Evolutionary conservation across 306 rosid species (phyloP).

Genomic region (Cercis canadensis): DNA sequence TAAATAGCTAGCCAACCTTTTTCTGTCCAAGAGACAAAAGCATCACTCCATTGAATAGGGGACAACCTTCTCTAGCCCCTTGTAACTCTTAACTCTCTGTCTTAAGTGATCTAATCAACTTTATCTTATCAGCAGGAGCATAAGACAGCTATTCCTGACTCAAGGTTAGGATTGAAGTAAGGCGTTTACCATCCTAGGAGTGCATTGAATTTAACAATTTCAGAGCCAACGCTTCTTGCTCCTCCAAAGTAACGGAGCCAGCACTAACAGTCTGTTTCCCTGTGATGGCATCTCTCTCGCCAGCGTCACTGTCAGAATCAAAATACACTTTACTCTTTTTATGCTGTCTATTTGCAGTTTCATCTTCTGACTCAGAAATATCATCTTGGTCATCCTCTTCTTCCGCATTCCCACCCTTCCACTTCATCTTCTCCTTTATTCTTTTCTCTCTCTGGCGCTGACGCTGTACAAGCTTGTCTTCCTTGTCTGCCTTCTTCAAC

Average conservation of each 20-base stretch:
- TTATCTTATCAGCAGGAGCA: no score
- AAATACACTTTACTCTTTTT: conserved; percentile 66
- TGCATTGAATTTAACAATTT: conserved; percentile 75
- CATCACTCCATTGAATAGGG: no score
- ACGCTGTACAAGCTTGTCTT: conserved; percentile 70
- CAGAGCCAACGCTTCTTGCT: conserved; percentile 86
- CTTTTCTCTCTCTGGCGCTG: conserved; percentile 74
- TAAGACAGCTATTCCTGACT: no score
- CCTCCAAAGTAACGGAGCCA: conserved; percentile 52
- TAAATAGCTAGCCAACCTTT: no score
- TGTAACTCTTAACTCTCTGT: no score
- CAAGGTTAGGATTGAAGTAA: no score
- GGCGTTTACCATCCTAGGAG: conserved; percentile 25
- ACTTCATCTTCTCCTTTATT: conserved; percentile 70
- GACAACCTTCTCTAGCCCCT: no score
- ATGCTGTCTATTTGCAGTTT: conserved; percentile 37
- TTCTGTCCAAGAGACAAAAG: no score
- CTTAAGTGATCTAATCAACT: no score
- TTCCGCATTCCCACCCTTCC: conserved; percentile 56
- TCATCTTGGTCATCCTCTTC: conserved; percentile 45
- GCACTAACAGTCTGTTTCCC: conserved; percentile 29
- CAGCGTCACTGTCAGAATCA: conserved; percentile 61
- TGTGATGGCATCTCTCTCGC: conserved; percentile 47
- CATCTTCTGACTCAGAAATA: conserved; percentile 61
- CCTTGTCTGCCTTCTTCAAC: conserved; percentile 75